phyloP scores from a whole-genome alignment of 2,329 filamentous ascomycete genomes.

The Ophiocordyceps australis region DNA sequence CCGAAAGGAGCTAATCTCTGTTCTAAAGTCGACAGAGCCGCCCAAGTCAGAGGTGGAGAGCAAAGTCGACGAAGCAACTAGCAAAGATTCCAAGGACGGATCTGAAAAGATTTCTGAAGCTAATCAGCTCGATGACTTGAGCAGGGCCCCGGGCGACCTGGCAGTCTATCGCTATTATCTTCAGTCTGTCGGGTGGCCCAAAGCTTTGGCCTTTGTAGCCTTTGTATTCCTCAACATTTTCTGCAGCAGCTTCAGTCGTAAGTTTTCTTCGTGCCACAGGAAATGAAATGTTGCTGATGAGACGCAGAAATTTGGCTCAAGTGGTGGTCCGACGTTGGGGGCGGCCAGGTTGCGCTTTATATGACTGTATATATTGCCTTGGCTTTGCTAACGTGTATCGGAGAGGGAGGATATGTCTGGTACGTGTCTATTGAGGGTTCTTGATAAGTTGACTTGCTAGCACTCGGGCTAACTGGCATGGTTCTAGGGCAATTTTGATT shows the following conservation, averaged over 20 bases:
- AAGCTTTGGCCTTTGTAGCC: conserved; percentile 2
- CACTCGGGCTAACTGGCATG: neutral
- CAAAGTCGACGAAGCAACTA: conserved; percentile 1
- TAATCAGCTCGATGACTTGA: conserved; percentile 2
- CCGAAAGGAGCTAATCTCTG: neutral
- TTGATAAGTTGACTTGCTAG: neutral
- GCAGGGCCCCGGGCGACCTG: conserved; percentile 2
- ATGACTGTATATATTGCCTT: conserved; percentile 4
- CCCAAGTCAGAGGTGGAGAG: neutral
- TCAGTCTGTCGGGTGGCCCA: conserved; percentile 3
- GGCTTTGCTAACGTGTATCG: conserved; percentile 2
- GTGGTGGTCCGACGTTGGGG: conserved; percentile 10
- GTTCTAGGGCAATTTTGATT: conserved; percentile 3
- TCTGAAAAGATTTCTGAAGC: conserved; percentile 1
- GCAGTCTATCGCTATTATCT: conserved; percentile 5
- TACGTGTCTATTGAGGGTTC: neutral
- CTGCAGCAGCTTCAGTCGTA: conserved; percentile 3
- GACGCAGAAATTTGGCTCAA: conserved; percentile 11
- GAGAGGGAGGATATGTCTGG: conserved; percentile 3
- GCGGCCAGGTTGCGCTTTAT: conserved; percentile 4
- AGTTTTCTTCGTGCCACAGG: neutral
- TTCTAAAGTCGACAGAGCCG: too few species aligned
- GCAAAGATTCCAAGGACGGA: too few species aligned
- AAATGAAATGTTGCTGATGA: neutral
- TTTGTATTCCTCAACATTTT: conserved; percentile 3